Evolutionary conservation across 208 protist genomes (phyloP).

Genomic region (Leishmania aethiopica): DNA sequence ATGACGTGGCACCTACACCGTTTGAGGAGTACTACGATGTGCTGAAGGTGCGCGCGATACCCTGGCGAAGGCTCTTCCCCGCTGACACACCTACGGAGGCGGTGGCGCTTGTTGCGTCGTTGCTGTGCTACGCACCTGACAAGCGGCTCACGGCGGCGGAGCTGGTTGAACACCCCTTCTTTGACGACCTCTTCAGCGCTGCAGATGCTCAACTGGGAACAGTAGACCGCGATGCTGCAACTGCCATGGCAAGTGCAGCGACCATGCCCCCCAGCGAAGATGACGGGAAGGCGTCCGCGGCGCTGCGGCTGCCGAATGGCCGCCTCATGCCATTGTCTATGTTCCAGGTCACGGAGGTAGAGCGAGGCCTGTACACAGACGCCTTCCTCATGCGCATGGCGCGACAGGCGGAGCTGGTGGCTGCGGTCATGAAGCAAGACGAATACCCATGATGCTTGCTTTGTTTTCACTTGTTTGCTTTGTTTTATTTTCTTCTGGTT

Average conservation of each 20-base stretch:
- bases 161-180: conserved; percentile 98
- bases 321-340: conserved; percentile 58
- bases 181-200: conserved; percentile 91
- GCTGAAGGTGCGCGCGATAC: conserved; percentile 95
- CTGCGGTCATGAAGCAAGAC: conserved; percentile 8
- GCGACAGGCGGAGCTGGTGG: conserved; percentile 26
- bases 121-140: conserved; percentile 96
- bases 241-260: background rate
- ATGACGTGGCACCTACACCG: conserved; percentile 5
- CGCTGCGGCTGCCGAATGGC: conserved; percentile 51
- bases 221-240: background rate
- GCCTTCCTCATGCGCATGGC: conserved; percentile 37
- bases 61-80: conserved; percentile 93
- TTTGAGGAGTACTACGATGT: conserved; percentile 93
- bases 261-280: background rate
- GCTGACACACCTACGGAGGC: conserved; percentile 86
- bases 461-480: background rate
- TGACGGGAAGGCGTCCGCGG: background rate
- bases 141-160: conserved; percentile 97
- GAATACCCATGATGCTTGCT: background rate
- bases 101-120: conserved; percentile 95
- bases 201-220: conserved; percentile 6
- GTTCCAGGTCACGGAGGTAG: conserved; percentile 62
- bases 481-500: background rate
- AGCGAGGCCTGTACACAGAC: conserved; percentile 36